These are phyloP conservation scores for Melaleuca quinquenervia DNA, from an alignment of 345 rosid species.

Conservation along the genomic window DNA sequence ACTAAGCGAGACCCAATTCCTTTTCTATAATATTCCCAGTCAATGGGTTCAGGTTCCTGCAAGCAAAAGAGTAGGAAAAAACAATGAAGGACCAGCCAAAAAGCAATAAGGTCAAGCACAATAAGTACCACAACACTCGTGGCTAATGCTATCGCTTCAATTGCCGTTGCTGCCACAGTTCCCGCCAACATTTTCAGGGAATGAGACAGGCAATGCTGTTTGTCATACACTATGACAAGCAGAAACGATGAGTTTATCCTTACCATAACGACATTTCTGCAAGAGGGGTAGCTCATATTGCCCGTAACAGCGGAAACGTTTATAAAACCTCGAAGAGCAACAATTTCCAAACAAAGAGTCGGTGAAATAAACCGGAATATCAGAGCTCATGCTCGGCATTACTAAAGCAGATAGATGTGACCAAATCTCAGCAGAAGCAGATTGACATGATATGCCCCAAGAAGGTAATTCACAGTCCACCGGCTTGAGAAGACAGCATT, in stretches of 20 bases:
- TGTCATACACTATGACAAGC: not conserved
- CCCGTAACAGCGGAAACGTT: not conserved
- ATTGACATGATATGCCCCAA: not conserved
- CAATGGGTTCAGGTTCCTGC: conserved; percentile 93
- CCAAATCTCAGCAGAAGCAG: not conserved
- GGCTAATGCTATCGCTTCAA: not conserved
- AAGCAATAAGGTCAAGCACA: not conserved
- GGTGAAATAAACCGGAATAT: not conserved
- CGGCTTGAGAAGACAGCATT: not conserved
- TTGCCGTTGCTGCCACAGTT: not conserved
- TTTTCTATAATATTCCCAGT: conserved; percentile 90
- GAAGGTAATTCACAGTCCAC: not conserved
- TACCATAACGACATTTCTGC: not conserved
- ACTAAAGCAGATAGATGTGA: not conserved
- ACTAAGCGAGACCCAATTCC: conserved; percentile 86
- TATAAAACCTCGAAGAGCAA: not conserved
- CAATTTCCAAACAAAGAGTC: not conserved
- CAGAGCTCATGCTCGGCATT: not conserved
- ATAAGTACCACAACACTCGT: not conserved
- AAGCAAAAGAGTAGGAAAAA: not conserved
- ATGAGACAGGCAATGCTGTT: not conserved
- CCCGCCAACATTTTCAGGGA: not conserved
- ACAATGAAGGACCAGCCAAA: not conserved
- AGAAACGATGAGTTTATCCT: not conserved
- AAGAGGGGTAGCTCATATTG: not conserved